Percentiles rank a stretch among this genome's conserved stretches.
Conservation (phyloP, 2,329 filamentous ascomycete genomes). For the Phialophora macrospora region DNA sequence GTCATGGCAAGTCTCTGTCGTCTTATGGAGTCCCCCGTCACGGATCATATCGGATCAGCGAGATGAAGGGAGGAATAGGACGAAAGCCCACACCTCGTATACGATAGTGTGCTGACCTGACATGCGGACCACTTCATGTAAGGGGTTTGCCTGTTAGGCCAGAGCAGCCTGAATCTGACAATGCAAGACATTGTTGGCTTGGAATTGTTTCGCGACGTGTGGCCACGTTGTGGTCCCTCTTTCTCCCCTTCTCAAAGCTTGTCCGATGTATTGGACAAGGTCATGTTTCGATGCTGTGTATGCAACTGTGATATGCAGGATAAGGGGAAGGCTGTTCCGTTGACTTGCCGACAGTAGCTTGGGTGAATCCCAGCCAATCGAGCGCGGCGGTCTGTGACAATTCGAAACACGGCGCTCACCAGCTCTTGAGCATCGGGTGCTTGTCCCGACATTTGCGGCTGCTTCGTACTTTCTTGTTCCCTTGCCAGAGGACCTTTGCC, state of each 20-base stretch:
- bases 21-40: conserved; percentile 5
- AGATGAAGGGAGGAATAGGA: background rate
- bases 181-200: conserved; percentile 25
- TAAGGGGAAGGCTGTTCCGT: conserved; percentile 21
- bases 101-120: conserved; percentile 12
- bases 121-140: conserved; percentile 7
- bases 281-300: conserved; percentile 6
- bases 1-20: background rate
- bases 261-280: conserved; percentile 14
- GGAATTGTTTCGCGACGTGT: background rate
- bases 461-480: conserved; percentile 12
- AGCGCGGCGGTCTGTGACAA: conserved; percentile 3
- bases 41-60: conserved; percentile 4
- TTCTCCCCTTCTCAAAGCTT: conserved; percentile 6
- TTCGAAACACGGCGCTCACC: conserved; percentile 26
- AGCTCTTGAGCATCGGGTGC: background rate
- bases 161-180: conserved; percentile 17
- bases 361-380: conserved; percentile 24
- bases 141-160: conserved; percentile 8
- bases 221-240: background rate
- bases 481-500: conserved; percentile 11
- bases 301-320: conserved; percentile 37
- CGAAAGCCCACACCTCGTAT: conserved; percentile 14
- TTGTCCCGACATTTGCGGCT: conserved; percentile 12
- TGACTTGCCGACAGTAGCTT: conserved; percentile 24